These are phyloP conservation scores for Trametes coccinea DNA, from an alignment of 768 basidiomycete species.

Conservation along the genomic window DNA sequence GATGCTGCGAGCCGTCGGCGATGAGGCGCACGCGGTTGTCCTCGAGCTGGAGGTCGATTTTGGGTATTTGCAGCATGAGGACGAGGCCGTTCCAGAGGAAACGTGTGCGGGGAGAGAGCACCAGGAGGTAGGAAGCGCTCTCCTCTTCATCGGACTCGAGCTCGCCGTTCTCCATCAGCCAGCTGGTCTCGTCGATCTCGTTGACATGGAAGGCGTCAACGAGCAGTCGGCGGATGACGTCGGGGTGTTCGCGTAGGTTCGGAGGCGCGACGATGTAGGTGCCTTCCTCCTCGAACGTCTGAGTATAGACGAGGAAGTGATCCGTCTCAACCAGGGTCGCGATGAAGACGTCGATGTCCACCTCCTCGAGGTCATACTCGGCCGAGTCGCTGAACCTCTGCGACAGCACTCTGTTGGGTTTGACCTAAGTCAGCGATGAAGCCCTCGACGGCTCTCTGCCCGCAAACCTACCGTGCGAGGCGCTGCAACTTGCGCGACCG, in stretches of 20 bases:
- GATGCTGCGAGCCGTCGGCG: conserved; percentile 83
- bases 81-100: conserved; percentile 94
- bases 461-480: conserved; percentile 70
- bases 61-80: conserved; percentile 72
- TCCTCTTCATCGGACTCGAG: conserved; percentile 55
- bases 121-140: conserved; percentile 73
- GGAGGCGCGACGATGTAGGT: conserved; percentile 86
- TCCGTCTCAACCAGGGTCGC: conserved; percentile 76
- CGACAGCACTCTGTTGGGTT: conserved; percentile 55
- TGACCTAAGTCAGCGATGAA: neutral
- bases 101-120: conserved; percentile 80
- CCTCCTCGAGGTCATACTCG: conserved; percentile 79
- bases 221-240: conserved; percentile 76
- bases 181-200: conserved; percentile 53
- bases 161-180: conserved; percentile 40
- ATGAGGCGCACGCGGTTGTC: conserved; percentile 91
- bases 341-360: conserved; percentile 79
- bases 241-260: conserved; percentile 72
- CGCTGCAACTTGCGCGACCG: conserved; percentile 94
- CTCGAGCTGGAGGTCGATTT: conserved; percentile 66
- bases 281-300: conserved; percentile 83
- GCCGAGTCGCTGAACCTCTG: conserved; percentile 93
- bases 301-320: conserved; percentile 93
- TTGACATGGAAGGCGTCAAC: conserved; percentile 82
- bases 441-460: neutral